phyloP scores from a whole-genome alignment of 2,329 filamentous ascomycete species.

The Exserohilum turcica region DNA sequence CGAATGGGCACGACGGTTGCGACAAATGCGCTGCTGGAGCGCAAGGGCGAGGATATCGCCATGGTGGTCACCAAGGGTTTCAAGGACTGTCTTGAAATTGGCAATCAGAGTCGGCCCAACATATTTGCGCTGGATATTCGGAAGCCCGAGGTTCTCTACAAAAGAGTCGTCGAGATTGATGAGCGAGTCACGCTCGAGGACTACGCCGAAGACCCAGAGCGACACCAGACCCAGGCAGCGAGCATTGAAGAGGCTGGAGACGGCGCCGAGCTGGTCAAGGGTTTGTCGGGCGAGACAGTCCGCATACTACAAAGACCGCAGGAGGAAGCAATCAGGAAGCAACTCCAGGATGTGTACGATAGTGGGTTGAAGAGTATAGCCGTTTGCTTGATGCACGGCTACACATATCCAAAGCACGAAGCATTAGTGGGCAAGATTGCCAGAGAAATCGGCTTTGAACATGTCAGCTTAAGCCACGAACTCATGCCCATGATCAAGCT shows the following conservation, averaged over 20 bases:
- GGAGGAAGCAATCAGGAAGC: constrained; percentile 60
- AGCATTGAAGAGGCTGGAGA: constrained; percentile 54
- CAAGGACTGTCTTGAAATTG: constrained; percentile 84
- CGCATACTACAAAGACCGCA: constrained; percentile 69
- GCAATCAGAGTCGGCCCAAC: constrained; percentile 85
- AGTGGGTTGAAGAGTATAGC: constrained; percentile 79
- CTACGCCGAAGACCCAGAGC: constrained; percentile 83
- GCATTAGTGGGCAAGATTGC: constrained; percentile 76
- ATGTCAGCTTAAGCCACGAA: constrained; percentile 80
- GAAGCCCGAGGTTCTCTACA: constrained; percentile 86
- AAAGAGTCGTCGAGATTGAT: constrained; percentile 83
- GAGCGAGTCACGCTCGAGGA: constrained; percentile 91
- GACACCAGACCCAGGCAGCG: constrained; percentile 62
- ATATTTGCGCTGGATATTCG: constrained; percentile 90
- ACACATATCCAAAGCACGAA: constrained; percentile 88
- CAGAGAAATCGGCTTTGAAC: constrained; percentile 77
- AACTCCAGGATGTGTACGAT: constrained; percentile 71
- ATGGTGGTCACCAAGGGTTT: constrained; percentile 88
- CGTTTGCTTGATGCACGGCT: constrained; percentile 89
- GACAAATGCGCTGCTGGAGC: constrained; percentile 86
- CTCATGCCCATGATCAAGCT: constrained; percentile 90
- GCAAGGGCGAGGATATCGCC: constrained; percentile 87
- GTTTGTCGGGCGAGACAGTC: constrained; percentile 75
- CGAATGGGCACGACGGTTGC: constrained; percentile 96
- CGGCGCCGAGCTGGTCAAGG: constrained; percentile 66